phyloP scores from a whole-genome alignment of 2,329 filamentous ascomycete genomes.

The Fusarium siculi region DNA sequence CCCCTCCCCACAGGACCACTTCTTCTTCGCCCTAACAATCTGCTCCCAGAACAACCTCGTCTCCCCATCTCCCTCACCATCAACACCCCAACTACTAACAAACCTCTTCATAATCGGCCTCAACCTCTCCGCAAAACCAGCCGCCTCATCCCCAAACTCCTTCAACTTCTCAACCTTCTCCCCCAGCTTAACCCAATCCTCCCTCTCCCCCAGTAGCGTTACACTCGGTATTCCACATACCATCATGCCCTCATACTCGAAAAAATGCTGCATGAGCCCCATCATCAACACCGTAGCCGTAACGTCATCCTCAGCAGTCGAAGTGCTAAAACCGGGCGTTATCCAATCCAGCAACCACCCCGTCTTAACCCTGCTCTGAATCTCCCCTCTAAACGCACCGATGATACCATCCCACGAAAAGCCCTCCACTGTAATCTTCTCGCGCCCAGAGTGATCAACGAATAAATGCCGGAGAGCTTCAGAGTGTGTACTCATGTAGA shows the following conservation, averaged over 20 bases:
- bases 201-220: conserved; percentile 51
- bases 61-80: conserved; percentile 27
- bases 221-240: conserved; percentile 57
- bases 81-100: conserved; percentile 56
- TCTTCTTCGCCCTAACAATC: conserved; percentile 52
- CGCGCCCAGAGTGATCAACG: conserved; percentile 56
- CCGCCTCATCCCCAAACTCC: conserved; percentile 57
- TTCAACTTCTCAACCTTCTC: conserved; percentile 55
- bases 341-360: conserved; percentile 56
- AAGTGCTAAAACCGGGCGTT: conserved; percentile 56
- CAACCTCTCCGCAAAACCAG: conserved; percentile 52
- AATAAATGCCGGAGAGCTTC: conserved; percentile 59
- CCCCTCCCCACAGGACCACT: conserved; percentile 44
- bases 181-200: conserved; percentile 55
- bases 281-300: conserved; percentile 58
- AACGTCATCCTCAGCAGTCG: conserved; percentile 50
- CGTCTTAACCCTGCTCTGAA: conserved; percentile 53
- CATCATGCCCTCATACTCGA: conserved; percentile 50
- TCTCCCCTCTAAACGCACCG: conserved; percentile 52
- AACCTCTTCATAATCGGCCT: conserved; percentile 58
- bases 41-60: conserved; percentile 56
- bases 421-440: conserved; percentile 51
- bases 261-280: conserved; percentile 56
- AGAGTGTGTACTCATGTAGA: conserved; percentile 60
- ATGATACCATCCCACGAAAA: conserved; percentile 44